phyloP scores from a whole-genome alignment of 2,329 filamentous ascomycete species.

The Lithohypha guttulata region DNA sequence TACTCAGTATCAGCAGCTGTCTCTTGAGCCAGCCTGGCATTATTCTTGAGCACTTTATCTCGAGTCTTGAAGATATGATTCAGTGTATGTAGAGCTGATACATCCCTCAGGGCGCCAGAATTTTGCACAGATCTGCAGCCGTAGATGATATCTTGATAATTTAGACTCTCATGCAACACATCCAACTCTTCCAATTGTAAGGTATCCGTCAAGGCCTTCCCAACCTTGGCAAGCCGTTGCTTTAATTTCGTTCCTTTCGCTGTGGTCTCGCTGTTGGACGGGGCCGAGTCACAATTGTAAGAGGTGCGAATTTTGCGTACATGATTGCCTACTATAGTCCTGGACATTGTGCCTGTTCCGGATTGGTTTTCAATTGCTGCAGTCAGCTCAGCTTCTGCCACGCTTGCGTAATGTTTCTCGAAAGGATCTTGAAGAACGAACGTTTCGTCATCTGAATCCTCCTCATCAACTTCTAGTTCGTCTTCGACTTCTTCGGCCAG shows the following conservation, averaged over 20 bases:
- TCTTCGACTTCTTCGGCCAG: constrained; percentile 20
- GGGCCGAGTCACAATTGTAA: neutral
- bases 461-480: constrained; percentile 22
- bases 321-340: constrained; percentile 30
- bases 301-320: constrained; percentile 11
- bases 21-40: constrained; percentile 61
- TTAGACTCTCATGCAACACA: constrained; percentile 63
- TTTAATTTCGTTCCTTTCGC: constrained; percentile 45
- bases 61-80: constrained; percentile 93
- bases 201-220: constrained; percentile 42
- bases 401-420: constrained; percentile 61
- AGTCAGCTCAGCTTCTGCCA: constrained; percentile 46
- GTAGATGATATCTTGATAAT: constrained; percentile 71
- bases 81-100: constrained; percentile 71
- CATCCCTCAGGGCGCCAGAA: constrained; percentile 55
- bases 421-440: constrained; percentile 59
- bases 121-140: constrained; percentile 61
- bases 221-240: constrained; percentile 51
- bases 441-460: constrained; percentile 33
- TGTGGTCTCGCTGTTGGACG: constrained; percentile 1
- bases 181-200: constrained; percentile 55
- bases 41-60: constrained; percentile 87
- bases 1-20: constrained; percentile 59
- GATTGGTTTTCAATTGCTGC: constrained; percentile 39
- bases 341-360: constrained; percentile 36